phyloP scores from a whole-genome alignment of 2,329 filamentous ascomycete species.

The Pseudodiploospora longispora region DNA sequence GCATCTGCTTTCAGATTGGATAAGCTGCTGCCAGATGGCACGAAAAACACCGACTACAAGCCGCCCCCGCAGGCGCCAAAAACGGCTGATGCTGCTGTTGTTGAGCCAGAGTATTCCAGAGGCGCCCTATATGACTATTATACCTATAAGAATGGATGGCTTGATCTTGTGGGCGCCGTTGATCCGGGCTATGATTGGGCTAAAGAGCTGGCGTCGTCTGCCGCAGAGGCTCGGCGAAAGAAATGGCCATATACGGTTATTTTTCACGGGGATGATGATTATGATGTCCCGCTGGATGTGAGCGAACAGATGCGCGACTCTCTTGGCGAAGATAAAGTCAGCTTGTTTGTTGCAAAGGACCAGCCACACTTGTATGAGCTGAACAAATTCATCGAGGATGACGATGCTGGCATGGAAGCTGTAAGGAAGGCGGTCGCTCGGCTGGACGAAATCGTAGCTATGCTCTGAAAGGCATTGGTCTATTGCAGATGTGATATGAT shows the following conservation, averaged over 20 bases:
- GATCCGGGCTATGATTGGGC: constrained; percentile 26
- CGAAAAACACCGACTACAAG: constrained; percentile 17
- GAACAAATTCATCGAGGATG: constrained; percentile 22
- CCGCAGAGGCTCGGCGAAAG: constrained; percentile 7
- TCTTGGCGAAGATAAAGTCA: constrained; percentile 18
- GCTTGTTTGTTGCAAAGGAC: constrained; percentile 17
- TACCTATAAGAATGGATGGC: constrained; percentile 22
- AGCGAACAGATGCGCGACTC: constrained; percentile 18
- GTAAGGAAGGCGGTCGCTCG: constrained; percentile 17
- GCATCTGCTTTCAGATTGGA: constrained; percentile 17
- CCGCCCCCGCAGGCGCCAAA: neutral
- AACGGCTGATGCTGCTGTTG: neutral
- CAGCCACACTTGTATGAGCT: constrained; percentile 22
- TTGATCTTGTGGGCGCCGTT: constrained; percentile 17
- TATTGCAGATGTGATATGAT: too few species aligned
- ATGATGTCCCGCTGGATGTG: constrained; percentile 20
- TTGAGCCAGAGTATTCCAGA: constrained; percentile 3
- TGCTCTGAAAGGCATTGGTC: neutral
- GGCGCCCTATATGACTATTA: constrained; percentile 26
- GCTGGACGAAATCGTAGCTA: constrained; percentile 16
- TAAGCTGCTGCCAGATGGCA: constrained; percentile 18
- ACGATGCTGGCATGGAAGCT: constrained; percentile 17
- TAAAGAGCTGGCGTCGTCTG: neutral
- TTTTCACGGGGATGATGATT: constrained; percentile 23
- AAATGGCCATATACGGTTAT: constrained; percentile 27